Conservation (phyloP, 2,329 filamentous ascomycete species). For the Alternaria tenuissima region DNA sequence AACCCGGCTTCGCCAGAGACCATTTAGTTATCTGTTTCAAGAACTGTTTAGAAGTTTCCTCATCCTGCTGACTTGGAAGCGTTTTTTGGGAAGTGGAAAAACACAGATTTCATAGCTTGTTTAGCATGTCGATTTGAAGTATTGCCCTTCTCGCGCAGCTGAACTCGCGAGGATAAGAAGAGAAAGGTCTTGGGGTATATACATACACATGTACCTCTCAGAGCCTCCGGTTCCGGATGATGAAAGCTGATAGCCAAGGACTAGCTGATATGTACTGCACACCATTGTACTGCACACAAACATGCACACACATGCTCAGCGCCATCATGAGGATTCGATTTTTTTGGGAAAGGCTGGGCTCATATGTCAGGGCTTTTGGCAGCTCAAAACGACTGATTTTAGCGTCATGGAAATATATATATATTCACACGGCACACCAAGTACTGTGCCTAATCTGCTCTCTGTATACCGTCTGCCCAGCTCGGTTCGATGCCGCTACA, state of each 20-base stretch:
- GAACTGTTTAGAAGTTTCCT: not conserved
- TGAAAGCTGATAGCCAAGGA: not conserved
- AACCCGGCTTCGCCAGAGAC: too few species aligned
- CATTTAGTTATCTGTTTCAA: too few species aligned
- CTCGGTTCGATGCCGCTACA: conserved; percentile 59
- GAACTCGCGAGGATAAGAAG: not conserved
- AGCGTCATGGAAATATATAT: not conserved
- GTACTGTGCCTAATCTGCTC: conserved; percentile 5
- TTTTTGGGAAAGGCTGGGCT: not conserved
- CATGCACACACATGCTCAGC: not conserved
- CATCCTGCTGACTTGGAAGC: not conserved
- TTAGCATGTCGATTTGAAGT: not conserved
- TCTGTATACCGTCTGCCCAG: conserved; percentile 54
- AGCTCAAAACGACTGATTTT: not conserved
- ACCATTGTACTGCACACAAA: not conserved
- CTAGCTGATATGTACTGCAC: not conserved
- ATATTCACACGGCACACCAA: not conserved
- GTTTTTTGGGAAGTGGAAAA: too few species aligned
- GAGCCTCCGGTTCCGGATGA: not conserved
- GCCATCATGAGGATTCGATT: not conserved
- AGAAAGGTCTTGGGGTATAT: not conserved
- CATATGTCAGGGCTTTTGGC: not conserved
- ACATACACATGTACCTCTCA: not conserved
- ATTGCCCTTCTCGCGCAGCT: not conserved
- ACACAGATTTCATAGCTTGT: not conserved